These are phyloP conservation scores for Candida sphagnicola DNA, from an alignment of 805 yeast species.

Conservation along the genomic window DNA sequence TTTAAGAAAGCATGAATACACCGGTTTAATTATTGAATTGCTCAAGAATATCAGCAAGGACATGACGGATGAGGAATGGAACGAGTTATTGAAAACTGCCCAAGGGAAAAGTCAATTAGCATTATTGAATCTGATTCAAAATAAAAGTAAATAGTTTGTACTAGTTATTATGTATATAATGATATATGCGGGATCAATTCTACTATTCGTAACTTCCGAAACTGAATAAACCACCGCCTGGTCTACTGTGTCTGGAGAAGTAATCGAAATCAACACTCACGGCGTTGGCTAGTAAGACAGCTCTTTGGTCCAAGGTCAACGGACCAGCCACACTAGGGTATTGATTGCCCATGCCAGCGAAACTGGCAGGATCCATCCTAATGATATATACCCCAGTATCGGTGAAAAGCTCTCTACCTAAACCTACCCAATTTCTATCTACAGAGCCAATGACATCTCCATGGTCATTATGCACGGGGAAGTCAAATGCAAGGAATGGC, in stretches of 20 bases:
- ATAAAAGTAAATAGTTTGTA: background rate
- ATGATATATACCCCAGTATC: slow-evolving; percentile 92
- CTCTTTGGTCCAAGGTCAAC: slow-evolving; percentile 76
- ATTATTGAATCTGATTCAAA: background rate
- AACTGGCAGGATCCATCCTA: slow-evolving; percentile 73
- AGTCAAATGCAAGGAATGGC: slow-evolving; percentile 80
- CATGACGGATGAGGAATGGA: slow-evolving; percentile 39
- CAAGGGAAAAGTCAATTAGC: slow-evolving; percentile 12
- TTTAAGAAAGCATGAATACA: slow-evolving; percentile 51
- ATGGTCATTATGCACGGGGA: slow-evolving; percentile 62
- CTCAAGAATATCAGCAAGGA: slow-evolving; percentile 36
- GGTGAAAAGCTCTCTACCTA: slow-evolving; percentile 88
- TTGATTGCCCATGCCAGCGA: slow-evolving; percentile 50
- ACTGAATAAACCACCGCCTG: slow-evolving; percentile 37
- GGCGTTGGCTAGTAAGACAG: slow-evolving; percentile 81
- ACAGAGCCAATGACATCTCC: slow-evolving; percentile 68
- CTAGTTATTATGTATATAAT: too few species aligned
- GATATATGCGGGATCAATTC: background rate
- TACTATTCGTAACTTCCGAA: slow-evolving; percentile 12
- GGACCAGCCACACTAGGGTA: slow-evolving; percentile 46
- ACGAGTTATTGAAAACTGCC: slow-evolving; percentile 20
- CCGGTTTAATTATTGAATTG: slow-evolving; percentile 46
- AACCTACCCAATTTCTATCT: slow-evolving; percentile 92
- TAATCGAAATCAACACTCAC: slow-evolving; percentile 94
- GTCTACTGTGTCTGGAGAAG: slow-evolving; percentile 83